Evolutionary conservation across 495 filamentous ascomycete species (phyloP), one percentile per base, ranked within the genome.

Genomic region (Aspergillus heteromorphus): DNA sequence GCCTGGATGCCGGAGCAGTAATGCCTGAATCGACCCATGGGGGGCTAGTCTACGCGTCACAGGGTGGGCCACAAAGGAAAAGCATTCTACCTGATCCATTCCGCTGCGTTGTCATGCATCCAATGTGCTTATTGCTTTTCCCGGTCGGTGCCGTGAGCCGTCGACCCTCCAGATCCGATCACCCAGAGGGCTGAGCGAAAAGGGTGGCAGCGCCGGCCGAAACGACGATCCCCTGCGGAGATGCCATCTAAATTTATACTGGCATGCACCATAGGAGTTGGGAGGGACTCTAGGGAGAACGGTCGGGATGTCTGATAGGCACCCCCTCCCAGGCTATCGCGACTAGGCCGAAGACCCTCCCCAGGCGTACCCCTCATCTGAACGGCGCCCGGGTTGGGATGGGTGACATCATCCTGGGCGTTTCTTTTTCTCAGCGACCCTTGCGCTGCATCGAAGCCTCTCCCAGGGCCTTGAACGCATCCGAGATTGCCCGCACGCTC

Each of bases 401-500:
- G 3, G 19, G 27, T 47, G 43, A 47, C 43, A 29, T 42, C 49
- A 42, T 51, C 20, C 34, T 40, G 5, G 13, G 4, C 17, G n/a
- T 8, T 30, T 41, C 0, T 11, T 40, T 21, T 2, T 52, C 30
- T 49, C 59, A 74, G 52, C 69, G 65, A 21, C 56, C 55, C 56
- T 81, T 79, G 16, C 55, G 64, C 29, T 57, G 52, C 30, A 54
- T 65, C 25, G 68, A 66, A 40, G 70, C 62, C 54, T 59, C 70
- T 13, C 76, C 68, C 31, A 80, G 61, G 18, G 61, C 60, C 38
- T 66, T 64, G 34, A 83, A 69, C 0, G 78, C 80, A 43, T 63
- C 63, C 23, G 78, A 77, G 25, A 78, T 72, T 7, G 72, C 67
- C 9, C 61, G 61, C 19, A 79, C 65, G 55, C 82, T 84, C 29